Evolutionary conservation across 768 basidiomycete species (phyloP), one percentile per base, ranked within the genome.

Genomic region (Trichaptum fuscoviolaceum): DNA sequence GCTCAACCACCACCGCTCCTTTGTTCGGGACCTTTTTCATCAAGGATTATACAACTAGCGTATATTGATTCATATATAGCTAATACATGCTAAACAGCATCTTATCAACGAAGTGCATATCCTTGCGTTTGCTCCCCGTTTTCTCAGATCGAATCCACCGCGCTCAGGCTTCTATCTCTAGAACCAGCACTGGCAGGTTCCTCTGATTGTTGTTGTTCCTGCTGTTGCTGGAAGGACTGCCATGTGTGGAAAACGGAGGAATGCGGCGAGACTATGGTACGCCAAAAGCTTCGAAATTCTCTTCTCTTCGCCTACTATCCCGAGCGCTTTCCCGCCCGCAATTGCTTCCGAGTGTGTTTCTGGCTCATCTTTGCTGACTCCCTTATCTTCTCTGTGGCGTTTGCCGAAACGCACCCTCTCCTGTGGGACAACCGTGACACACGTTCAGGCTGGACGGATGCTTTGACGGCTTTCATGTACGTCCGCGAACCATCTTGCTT

Each of bases 321-420:
- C 58, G 64, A 67, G 60, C 67, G 18, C 66, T 70, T 66, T 52
- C 64, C 52, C 36, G 64, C 65, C 59, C 58, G 62, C 57, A 65
- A 64, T 69, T 65, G 67, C 69, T 27, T 72, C 72, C 65, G 67
- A 36, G n/a, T 70, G 57, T 52, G 8, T 72, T 62, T 60, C 67
- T 20, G 66, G 70, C 57, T 15, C 69, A 63, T 20, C 42, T 15
- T 52, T 52, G 15, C 20, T 52, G 42, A 20, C 42, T 12, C 2
- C 42, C 42, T 52, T 30, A 30, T 30, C 30, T 30, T 30, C 30
- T 30, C 30, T 30, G 30, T 30, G 30, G 30, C 30, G 30, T 30
- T 30, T 30, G 30, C 30, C 30, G 30, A 30, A 30, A 3, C 30
- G 30, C 30, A 3, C 30, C 30, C 8, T 30, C n/a, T n/a, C n/a